Evolutionary conservation across 2,329 filamentous ascomycete species (phyloP), one percentile per base, ranked within the genome.

Genomic region (Botrytis pseudocinerea): DNA sequence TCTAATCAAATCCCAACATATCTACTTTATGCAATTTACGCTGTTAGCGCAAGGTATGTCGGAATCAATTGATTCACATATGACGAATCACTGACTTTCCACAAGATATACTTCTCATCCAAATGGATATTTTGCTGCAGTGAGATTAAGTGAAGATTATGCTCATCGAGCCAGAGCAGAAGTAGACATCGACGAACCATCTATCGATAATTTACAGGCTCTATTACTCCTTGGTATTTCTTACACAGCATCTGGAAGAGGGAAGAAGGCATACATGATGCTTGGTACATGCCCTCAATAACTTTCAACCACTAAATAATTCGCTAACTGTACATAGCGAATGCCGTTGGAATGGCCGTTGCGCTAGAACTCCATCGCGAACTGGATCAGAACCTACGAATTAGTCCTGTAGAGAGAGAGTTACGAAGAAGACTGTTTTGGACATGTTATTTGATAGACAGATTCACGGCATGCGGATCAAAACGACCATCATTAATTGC

Each of bases 261-360:
- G 93, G 25, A 95, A 93, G 82, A 96, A 93, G 82, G 91, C 93
- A 1, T 96, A 94, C 77, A 97, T 97, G 93, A 86, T 94, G 57
- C 85, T 97, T 77, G 89, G 93, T 93, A 90, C 32, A 84, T 78
- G 40, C 7, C 22, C 54, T 28, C 5, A 28, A 42, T n/a, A 16
- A 54, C 18, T 69, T 16, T 22, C 20, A 59, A 28, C 22, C 14
- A 60, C 68, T 42, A 76, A 22, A 69, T 2, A 42, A 9, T 14
- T 57, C 51, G 68, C 84, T 87, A 77, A 87, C 76, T 46, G 1
- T 2, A 60, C 71, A 59, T 77, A 94, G 92, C 90, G 76, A 92
- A 87, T 75, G 92, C 91, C 16, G 90, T 94, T 65, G 93, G 92
- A 62, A 97, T 97, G 93, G 91, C 92, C 2, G 89, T 94, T 82